Evolutionary conservation across 495 filamentous ascomycete genomes (phyloP), one percentile per base, ranked within the genome.

Genomic region (Talaromyces liani): DNA sequence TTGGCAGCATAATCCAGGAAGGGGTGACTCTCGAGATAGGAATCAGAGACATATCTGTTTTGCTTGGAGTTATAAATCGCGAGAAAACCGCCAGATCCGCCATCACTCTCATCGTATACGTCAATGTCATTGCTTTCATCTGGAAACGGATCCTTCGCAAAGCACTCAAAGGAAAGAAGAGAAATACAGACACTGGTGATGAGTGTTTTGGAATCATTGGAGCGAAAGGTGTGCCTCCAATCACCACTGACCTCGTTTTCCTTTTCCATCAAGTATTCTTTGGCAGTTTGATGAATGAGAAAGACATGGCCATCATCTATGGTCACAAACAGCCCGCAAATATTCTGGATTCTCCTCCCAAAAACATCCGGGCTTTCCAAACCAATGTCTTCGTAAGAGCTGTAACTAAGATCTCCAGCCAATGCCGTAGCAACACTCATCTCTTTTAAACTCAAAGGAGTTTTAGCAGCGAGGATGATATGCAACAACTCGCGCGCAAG

Each of bases 201-300:
- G 39, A 75, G 54, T 12, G 36, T 25, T 45, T 78, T 61, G 34
- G 75, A 72, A 18, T 70, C 72, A 7, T 22, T 24, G 14, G 57
- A 56, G 7, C 45, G n/a, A 36, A 70, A 62, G 10, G 73, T 75
- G 56, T 74, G 61, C 41, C 58, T 64, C 60, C 65, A 64, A 20
- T 58, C 39, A 16, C 62, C 62, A 10, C 20, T 45, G 18, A 22
- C 25, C 20, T 41, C 20, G 10, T 58, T 25, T 20, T 45, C 62
- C 18, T 66, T 36, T 34, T 56, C 39, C 64, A 75, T 63, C 12
- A 77, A 64, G 49, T 74, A 78, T 60, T 79, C 74, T 49, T 67
- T 78, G 2, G 74, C 75, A 5, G 78, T 81, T 53, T 81, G 79
- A 58, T 80, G 79, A 39, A 81, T 66, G 1, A 81, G 60, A 62